Conservation (phyloP, 2,329 filamentous ascomycete genomes). For the Coniochaeta sp. region DNA sequence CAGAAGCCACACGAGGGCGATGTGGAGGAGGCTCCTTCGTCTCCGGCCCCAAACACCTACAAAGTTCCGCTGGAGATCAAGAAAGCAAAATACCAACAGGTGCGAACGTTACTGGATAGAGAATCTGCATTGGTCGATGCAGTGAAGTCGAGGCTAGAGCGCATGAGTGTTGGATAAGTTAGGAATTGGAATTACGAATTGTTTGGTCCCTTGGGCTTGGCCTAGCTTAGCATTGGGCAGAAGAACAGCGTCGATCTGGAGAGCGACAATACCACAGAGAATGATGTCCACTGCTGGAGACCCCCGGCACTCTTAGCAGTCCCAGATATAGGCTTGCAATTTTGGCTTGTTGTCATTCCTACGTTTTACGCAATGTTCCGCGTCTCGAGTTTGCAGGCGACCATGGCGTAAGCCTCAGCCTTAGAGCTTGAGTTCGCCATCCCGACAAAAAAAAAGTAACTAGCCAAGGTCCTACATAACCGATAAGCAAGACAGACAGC, state of each 20-base stretch:
- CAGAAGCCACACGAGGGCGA: conserved; percentile 18
- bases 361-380: not conserved
- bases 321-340: not conserved
- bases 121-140: conserved; percentile 64
- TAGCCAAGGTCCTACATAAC: too few species aligned
- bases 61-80: conserved; percentile 54
- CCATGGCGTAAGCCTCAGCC: not conserved
- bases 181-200: not conserved
- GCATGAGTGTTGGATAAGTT: conserved; percentile 31
- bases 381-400: not conserved
- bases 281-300: not conserved
- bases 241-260: not conserved
- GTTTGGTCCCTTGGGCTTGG: not conserved
- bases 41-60: conserved; percentile 25
- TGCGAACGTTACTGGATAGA: conserved; percentile 55
- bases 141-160: conserved; percentile 54
- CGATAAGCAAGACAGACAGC: not conserved
- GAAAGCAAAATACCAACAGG: conserved; percentile 55
- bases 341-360: not conserved
- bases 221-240: not conserved
- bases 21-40: conserved; percentile 14
- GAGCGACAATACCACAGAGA: not conserved
- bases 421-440: too few species aligned
- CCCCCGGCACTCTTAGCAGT: not conserved
- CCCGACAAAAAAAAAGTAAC: too few species aligned